Conservation (phyloP, 306 rosid genomes). For the Calophaca sinica region DNA sequence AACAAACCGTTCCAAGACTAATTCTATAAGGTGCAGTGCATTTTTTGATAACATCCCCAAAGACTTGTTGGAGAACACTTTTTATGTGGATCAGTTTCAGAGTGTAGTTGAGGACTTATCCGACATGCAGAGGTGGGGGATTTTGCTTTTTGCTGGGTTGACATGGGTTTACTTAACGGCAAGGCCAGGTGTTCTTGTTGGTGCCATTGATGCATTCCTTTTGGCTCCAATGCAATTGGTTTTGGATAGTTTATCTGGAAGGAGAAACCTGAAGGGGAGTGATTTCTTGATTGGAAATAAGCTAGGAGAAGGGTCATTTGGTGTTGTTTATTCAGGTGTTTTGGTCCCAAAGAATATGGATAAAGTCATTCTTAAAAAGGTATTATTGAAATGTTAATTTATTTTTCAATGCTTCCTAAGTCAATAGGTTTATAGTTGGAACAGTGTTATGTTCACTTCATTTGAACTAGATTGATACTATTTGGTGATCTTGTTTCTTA, state of each 20-base stretch:
- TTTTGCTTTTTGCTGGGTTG: constrained; percentile 64
- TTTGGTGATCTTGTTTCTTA: neutral
- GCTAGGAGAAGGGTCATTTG: constrained; percentile 93
- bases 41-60: constrained; percentile 57
- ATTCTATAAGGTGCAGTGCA: constrained; percentile 57
- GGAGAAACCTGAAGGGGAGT: constrained; percentile 69
- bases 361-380: constrained; percentile 93
- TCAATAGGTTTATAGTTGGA: too few relatives aligned
- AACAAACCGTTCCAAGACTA: constrained; percentile 51
- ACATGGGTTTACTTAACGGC: constrained; percentile 86
- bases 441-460: neutral
- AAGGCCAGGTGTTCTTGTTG: constrained; percentile 91
- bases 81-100: constrained; percentile 64
- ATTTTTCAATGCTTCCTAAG: neutral
- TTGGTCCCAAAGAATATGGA: constrained; percentile 72
- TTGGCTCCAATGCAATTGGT: constrained; percentile 86
- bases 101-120: constrained; percentile 58
- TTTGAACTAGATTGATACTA: constrained; percentile 12
- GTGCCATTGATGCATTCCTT: constrained; percentile 91
- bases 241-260: constrained; percentile 72
- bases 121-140: constrained; percentile 73
- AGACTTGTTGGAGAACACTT: constrained; percentile 49
- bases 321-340: constrained; percentile 84
- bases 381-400: constrained; percentile 30
- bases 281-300: constrained; percentile 80